A percentile compares a stretch with the other conserved stretches of the same genome.
phyloP scores from a whole-genome alignment of 257 asterid genomes.

The Leptodermis oblonga region DNA sequence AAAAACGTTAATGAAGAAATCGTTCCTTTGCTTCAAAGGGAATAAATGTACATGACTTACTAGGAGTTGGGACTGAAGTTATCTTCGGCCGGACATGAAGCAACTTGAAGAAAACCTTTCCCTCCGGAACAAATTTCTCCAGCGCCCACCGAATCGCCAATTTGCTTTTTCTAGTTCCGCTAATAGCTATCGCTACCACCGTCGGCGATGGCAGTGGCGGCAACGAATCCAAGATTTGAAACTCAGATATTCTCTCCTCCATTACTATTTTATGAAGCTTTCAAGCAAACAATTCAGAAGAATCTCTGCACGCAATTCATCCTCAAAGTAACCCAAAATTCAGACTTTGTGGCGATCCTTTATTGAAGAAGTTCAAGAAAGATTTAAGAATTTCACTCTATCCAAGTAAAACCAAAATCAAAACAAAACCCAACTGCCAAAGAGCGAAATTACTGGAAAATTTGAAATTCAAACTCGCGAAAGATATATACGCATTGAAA shows the following conservation, averaged over 20 bases:
- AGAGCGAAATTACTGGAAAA: not conserved
- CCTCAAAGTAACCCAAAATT: not conserved
- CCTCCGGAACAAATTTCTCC: slow-evolving; percentile 84
- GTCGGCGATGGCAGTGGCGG: slow-evolving; percentile 27
- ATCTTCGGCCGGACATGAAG: slow-evolving; percentile 61
- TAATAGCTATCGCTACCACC: slow-evolving; percentile 55
- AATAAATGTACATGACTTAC: slow-evolving; percentile 36
- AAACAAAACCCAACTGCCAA: too few species aligned
- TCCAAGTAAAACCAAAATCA: not conserved
- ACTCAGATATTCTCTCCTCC: slow-evolving; percentile 19
- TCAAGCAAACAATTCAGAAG: not conserved
- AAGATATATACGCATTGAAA: not conserved
- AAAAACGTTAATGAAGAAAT: not conserved
- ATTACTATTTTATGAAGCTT: slow-evolving; percentile 21
- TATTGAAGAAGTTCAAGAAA: too few species aligned
- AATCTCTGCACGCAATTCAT: not conserved
- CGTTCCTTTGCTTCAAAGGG: not conserved
- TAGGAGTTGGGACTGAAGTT: slow-evolving; percentile 67
- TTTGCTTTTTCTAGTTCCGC: slow-evolving; percentile 55
- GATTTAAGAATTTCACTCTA: not conserved
- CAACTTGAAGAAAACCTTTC: slow-evolving; percentile 49
- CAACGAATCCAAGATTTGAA: slow-evolving; percentile 31
- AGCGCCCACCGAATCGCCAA: slow-evolving; percentile 73
- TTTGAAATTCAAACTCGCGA: too few species aligned
- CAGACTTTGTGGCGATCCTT: too few species aligned